A percentile compares a stretch with the other conserved stretches of the same genome.
These are phyloP conservation scores for Urochloa ruziziensis DNA, from an alignment of 176 grass and related monocot genomes.

Conservation along the genomic window DNA sequence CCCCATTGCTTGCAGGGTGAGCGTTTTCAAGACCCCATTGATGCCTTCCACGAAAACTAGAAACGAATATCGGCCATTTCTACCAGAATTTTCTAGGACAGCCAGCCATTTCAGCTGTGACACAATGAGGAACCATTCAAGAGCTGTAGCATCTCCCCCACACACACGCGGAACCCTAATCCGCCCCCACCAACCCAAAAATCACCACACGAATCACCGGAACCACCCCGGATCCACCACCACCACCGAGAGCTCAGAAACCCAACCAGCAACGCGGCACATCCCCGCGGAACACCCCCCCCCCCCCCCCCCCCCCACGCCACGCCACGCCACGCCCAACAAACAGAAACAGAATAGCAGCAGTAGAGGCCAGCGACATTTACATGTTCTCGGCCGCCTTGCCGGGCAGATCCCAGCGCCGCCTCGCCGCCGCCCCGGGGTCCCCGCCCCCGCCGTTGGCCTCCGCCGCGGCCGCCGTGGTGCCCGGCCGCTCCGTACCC, in stretches of 20 bases:
- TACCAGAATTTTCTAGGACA: neutral
- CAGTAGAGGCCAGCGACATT: slow-evolving; percentile 4
- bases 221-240: slow-evolving; percentile 3
- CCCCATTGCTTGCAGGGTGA: neutral
- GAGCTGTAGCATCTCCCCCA: neutral
- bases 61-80: slow-evolving; percentile 1
- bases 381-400: slow-evolving; percentile 38
- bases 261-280: neutral
- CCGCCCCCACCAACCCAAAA: neutral
- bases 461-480: slow-evolving; percentile 41
- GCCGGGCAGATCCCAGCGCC: slow-evolving; percentile 48
- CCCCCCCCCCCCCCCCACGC: no score
- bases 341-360: neutral
- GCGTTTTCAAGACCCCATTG: neutral
- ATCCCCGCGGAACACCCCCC: neutral
- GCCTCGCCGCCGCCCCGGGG: slow-evolving; percentile 33
- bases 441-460: slow-evolving; percentile 35
- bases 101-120: neutral
- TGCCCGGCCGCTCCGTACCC: neutral
- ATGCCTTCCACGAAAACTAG: slow-evolving; percentile 1
- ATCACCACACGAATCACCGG: neutral
- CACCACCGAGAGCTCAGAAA: neutral
- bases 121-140: slow-evolving; percentile 14
- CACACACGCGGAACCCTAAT: slow-evolving; percentile 40
- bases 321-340: neutral